Evolutionary conservation across 345 rosid genomes (phyloP).

Genomic region (Eutrema heterophyllum): DNA sequence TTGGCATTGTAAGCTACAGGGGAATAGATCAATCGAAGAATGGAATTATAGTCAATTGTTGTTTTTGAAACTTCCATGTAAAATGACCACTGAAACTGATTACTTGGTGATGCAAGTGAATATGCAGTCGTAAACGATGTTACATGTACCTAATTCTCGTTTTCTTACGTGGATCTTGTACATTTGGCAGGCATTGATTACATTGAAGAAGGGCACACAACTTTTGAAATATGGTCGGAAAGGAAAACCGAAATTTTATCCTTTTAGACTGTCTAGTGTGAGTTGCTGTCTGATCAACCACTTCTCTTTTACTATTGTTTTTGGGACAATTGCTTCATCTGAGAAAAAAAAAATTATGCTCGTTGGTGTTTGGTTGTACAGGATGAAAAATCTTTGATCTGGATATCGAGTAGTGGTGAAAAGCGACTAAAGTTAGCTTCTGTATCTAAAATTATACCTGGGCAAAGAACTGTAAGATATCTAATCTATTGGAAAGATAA

Average conservation of each 20-base stretch:
- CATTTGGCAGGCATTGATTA: conserved; percentile 63
- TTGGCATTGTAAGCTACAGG: conserved; percentile 1
- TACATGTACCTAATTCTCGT: background rate
- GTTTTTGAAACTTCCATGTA: background rate
- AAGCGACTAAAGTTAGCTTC: conserved; percentile 75
- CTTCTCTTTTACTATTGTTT: background rate
- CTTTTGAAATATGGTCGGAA: conserved; percentile 91
- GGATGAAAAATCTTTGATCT: conserved; percentile 90
- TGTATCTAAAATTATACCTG: conserved; percentile 83
- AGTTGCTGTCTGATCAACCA: conserved; percentile 31
- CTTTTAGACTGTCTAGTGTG: conserved; percentile 87
- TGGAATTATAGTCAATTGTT: background rate
- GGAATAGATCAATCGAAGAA: background rate
- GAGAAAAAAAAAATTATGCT: background rate
- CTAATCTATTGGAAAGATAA: background rate
- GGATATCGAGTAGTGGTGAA: conserved; percentile 84
- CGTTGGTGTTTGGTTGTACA: conserved; percentile 25
- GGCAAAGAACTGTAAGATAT: conserved; percentile 94
- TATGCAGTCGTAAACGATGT: background rate
- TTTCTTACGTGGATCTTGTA: background rate
- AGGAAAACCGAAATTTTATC: conserved; percentile 90
- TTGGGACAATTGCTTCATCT: background rate
- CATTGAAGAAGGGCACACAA: conserved; percentile 90
- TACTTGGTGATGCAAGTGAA: background rate
- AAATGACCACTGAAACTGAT: background rate